A percentile compares a stretch with the other conserved stretches of the same genome.
Evolutionary conservation across 208 protist genomes (phyloP).

Genomic region (Leishmania aethiopica): DNA sequence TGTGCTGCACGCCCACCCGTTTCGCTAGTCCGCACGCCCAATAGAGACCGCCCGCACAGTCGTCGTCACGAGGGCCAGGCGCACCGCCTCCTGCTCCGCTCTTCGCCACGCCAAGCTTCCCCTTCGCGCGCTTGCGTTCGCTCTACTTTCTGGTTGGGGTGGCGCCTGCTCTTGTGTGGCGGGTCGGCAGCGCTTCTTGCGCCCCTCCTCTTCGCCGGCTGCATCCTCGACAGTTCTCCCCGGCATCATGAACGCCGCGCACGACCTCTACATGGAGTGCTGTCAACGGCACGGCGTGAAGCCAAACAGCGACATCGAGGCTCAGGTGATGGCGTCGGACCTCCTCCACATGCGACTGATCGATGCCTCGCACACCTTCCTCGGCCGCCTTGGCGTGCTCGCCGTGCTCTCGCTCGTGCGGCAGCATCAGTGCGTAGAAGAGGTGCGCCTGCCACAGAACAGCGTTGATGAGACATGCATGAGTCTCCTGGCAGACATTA

Average conservation of each 20-base stretch:
- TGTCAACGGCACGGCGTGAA: conserved; percentile 62
- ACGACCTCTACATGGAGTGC: conserved; percentile 67
- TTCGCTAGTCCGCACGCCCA: background rate
- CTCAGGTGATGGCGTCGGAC: conserved; percentile 56
- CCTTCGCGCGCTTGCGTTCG: background rate
- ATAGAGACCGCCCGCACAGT: background rate
- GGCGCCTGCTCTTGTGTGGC: background rate
- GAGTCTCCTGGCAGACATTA: conserved; percentile 57
- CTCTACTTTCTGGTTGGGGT: background rate
- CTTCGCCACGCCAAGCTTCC: background rate
- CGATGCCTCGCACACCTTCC: conserved; percentile 79
- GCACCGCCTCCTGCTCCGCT: background rate
- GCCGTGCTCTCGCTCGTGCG: conserved; percentile 72
- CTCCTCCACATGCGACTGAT: conserved; percentile 52
- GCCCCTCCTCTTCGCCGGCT: background rate
- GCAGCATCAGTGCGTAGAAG: conserved; percentile 60
- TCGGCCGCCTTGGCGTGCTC: conserved; percentile 70
- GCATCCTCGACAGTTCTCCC: background rate
- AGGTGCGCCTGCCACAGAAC: conserved; percentile 67
- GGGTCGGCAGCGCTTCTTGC: background rate
- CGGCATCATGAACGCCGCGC: conserved; percentile 16
- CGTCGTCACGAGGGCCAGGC: background rate
- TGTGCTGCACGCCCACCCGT: background rate
- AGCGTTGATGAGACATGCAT: conserved; percentile 65
- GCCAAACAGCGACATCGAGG: conserved; percentile 64